Conservation (phyloP, 2,329 filamentous ascomycete species). For the Bertia moriformis region DNA sequence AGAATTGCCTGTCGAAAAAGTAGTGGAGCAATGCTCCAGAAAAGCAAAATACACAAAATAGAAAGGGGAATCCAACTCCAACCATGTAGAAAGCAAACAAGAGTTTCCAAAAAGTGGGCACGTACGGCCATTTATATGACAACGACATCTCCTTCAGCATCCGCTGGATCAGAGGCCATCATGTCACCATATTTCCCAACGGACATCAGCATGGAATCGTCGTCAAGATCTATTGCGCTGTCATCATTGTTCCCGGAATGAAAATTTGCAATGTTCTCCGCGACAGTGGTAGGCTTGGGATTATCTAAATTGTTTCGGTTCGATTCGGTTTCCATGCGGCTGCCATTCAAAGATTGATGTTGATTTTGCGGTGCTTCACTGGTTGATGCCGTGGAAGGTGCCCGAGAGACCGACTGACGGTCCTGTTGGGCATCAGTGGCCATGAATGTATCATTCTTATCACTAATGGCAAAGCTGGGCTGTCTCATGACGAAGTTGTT, state of each 20-base stretch:
- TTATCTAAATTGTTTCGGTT: not conserved
- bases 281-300: not conserved
- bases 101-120: conserved; percentile 4
- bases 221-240: not conserved
- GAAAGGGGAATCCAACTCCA: conserved; percentile 13
- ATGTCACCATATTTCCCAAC: conserved; percentile 1
- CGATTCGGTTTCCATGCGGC: not conserved
- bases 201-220: not conserved
- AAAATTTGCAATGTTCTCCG: not conserved
- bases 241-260: not conserved
- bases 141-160: conserved; percentile 1
- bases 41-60: conserved; percentile 6
- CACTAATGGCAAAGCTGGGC: not conserved
- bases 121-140: not conserved
- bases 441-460: not conserved
- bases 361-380: not conserved
- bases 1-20: conserved; percentile 7
- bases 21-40: conserved; percentile 10
- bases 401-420: not conserved
- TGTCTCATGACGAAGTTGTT: not conserved
- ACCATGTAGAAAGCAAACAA: conserved; percentile 7
- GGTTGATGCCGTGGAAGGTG: not conserved
- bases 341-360: not conserved
- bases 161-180: conserved; percentile 1
- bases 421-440: not conserved